Conservation (phyloP, 306 rosid genomes). For the Morella rubra region DNA sequence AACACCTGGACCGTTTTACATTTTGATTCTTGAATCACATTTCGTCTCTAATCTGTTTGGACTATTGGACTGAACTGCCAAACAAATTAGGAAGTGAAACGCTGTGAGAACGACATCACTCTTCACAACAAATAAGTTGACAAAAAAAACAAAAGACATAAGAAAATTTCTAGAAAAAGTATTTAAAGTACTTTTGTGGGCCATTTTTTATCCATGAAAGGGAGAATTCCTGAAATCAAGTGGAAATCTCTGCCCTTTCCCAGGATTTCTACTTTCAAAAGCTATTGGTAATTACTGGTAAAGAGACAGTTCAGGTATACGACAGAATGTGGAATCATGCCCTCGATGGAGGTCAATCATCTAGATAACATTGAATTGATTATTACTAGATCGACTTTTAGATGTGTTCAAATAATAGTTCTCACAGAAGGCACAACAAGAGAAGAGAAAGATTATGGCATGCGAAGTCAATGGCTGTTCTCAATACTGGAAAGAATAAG, state of each 20-base stretch:
- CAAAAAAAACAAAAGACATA: background rate
- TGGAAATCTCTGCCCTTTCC: background rate
- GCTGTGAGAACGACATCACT: background rate
- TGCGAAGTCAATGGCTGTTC: background rate
- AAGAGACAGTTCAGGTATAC: background rate
- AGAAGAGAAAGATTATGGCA: background rate
- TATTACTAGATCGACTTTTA: background rate
- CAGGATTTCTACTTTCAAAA: background rate
- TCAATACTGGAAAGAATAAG: background rate
- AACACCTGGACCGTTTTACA: background rate
- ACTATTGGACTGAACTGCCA: background rate
- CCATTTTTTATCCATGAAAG: background rate
- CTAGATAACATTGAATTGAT: background rate
- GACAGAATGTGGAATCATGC: background rate
- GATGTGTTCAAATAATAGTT: background rate
- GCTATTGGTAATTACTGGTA: background rate
- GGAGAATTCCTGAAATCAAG: background rate
- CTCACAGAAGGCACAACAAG: background rate
- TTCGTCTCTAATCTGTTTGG: background rate
- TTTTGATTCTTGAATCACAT: background rate
- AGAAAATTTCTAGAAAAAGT: background rate
- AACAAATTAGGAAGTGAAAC: background rate
- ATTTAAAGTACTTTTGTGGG: background rate
- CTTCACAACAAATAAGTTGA: background rate
- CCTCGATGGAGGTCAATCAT: background rate